Base-by-base conservation (phyloP, 768 basidiomycete genomes). In the Tylopilus sp. region DNA sequence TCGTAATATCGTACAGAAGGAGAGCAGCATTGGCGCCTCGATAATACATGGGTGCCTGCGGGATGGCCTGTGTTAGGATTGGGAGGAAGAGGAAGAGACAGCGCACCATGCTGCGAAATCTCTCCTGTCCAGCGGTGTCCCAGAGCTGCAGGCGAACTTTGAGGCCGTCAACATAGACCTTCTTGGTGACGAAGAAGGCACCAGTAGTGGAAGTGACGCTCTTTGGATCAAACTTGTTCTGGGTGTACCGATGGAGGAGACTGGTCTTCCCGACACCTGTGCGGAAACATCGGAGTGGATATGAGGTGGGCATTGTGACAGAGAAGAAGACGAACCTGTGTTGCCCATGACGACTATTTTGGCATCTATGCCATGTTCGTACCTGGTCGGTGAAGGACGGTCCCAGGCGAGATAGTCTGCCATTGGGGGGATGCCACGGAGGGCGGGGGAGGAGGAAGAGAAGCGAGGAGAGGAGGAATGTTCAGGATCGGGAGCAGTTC, bases 271-370 rank as follows among this genome's bases (percentile, higher is more conserved):
- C 92, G 51, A 95, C 91, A 62, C 90, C 90, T 91, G 6, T 15
- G 51, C 38, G 40, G 46, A 45, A 50, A 46, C 38, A 58, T 60
- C 47, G 50, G 49, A 35, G 48, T 48, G 47, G 58, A 40, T 43
- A 38, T 73, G 36, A 15, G 47, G 33, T 44, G 55, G 40, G 43
- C 22, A 52, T 23, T 51, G 58, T 23, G 59, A 50, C 45, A 31
- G 41, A 20, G 51, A 59, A 40, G 33, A 42, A 31, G 45, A 60
- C 76, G 52, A 48, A 79, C 81, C 80, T 60, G 75, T 77, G 71
- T 88, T 92, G 75, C 89, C 91, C 88, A 94, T 91, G 62, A 95
- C 83, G 67, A 95, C 92, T 69, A 95, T 90, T 82, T 95, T 95
- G 69, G 88, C 89, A 77, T 95, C 92, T 70, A 95, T 79, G 60